Evolutionary conservation across 257 asterid genomes (phyloP).

Genomic region (Datura wrightii): DNA sequence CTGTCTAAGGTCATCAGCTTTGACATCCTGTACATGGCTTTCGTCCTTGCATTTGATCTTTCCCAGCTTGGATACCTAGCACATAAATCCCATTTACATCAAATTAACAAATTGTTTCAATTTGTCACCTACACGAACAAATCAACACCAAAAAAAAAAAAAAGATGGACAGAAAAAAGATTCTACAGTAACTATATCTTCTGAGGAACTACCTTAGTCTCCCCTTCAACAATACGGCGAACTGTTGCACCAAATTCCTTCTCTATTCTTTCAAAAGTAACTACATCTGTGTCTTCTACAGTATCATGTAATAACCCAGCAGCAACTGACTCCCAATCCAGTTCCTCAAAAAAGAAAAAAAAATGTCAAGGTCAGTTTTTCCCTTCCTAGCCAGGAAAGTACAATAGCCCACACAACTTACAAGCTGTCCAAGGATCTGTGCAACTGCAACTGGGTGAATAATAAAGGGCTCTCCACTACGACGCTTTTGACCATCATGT

Average conservation of each 20-base stretch:
- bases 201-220: conserved; percentile 68
- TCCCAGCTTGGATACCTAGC: conserved; percentile 93
- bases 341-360: conserved; percentile 54
- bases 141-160: neutral
- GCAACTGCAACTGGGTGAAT: conserved; percentile 98
- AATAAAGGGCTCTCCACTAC: conserved; percentile 94
- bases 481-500: conserved; percentile 94
- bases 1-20: conserved; percentile 96
- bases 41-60: conserved; percentile 84
- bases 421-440: conserved; percentile 91
- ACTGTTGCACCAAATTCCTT: conserved; percentile 75
- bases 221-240: conserved; percentile 94
- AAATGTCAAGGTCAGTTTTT: conserved; percentile 7
- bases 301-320: conserved; percentile 97
- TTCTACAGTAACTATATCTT: conserved; percentile 4
- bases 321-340: conserved; percentile 96
- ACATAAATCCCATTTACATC: conserved; percentile 32
- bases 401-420: conserved; percentile 45
- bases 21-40: conserved; percentile 84
- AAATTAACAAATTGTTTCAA: neutral
- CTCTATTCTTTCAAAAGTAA: conserved; percentile 86
- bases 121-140: neutral
- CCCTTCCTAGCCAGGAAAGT: neutral
- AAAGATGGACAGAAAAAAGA: neutral
- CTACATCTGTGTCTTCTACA: conserved; percentile 84